These are phyloP conservation scores for Trypanosomatidae sp. DNA, from an alignment of 208 protist genomes.

Conservation along the genomic window DNA sequence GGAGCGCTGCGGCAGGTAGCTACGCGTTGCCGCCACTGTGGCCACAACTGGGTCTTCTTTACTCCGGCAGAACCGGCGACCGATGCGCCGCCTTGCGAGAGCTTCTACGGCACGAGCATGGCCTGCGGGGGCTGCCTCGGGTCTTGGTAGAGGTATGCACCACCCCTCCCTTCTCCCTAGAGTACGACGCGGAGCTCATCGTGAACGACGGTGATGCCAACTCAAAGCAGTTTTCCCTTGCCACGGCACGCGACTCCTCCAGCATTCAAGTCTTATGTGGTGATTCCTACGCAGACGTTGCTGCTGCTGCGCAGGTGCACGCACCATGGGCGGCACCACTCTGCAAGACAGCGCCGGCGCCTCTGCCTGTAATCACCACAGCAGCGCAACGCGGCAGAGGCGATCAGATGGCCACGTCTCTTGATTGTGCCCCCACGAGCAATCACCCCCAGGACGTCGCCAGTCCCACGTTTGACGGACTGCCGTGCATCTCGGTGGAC, in stretches of 20 bases:
- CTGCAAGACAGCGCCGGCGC: neutral
- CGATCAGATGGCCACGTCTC: neutral
- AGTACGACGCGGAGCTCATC: conserved; percentile 9
- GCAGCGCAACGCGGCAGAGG: neutral
- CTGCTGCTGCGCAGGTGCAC: conserved; percentile 12
- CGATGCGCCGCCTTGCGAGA: conserved; percentile 2
- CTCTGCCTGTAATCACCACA: neutral
- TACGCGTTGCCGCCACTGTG: conserved; percentile 22
- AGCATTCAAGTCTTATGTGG: conserved; percentile 1
- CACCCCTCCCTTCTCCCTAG: neutral
- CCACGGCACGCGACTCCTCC: neutral
- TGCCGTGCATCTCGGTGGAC: neutral
- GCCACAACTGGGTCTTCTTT: conserved; percentile 3
- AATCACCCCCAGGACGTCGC: neutral
- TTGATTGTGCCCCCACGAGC: neutral
- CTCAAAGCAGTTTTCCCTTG: neutral
- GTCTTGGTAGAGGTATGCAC: neutral
- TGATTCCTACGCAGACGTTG: conserved; percentile 12
- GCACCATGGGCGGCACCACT: conserved; percentile 20
- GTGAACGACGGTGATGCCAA: neutral
- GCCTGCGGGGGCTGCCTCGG: conserved; percentile 6
- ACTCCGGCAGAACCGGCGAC: neutral
- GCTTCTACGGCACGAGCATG: conserved; percentile 8
- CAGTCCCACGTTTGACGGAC: neutral
- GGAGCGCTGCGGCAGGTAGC: neutral